These are phyloP conservation scores for Starmerella roubikii DNA, from an alignment of 805 yeast species.

Conservation along the genomic window DNA sequence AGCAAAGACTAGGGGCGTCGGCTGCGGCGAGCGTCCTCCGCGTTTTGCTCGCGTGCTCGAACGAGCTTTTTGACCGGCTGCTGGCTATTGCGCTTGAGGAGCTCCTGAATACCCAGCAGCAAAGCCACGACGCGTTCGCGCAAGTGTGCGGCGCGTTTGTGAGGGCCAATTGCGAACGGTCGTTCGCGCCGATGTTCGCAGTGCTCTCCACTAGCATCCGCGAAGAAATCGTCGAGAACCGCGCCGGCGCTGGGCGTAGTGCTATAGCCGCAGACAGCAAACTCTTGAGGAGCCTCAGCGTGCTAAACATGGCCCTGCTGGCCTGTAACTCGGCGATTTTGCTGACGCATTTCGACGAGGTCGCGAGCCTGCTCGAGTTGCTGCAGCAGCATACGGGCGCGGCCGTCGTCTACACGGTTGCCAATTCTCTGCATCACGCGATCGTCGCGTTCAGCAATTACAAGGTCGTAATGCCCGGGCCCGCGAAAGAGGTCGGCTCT, in stretches of 20 bases:
- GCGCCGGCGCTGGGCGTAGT: slow-evolving; percentile 62
- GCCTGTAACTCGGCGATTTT: slow-evolving; percentile 43
- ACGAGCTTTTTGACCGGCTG: slow-evolving; percentile 21
- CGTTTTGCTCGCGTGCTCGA: slow-evolving; percentile 18
- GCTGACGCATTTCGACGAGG: slow-evolving; percentile 32
- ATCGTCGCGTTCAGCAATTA: slow-evolving; percentile 41
- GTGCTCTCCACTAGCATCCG: slow-evolving; percentile 40
- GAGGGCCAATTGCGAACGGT: slow-evolving; percentile 42
- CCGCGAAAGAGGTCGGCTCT: background rate
- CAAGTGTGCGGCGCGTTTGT: slow-evolving; percentile 61
- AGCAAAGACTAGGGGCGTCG: slow-evolving; percentile 9
- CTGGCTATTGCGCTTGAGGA: slow-evolving; percentile 32
- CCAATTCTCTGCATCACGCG: slow-evolving; percentile 54
- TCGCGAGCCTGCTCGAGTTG: slow-evolving; percentile 34
- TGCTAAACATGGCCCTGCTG: slow-evolving; percentile 56
- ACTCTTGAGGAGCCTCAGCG: slow-evolving; percentile 54
- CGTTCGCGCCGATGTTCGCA: slow-evolving; percentile 34
- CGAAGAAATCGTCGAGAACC: slow-evolving; percentile 58
- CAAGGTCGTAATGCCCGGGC: slow-evolving; percentile 5
- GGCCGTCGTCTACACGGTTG: slow-evolving; percentile 47
- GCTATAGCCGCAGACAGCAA: slow-evolving; percentile 66
- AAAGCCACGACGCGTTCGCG: slow-evolving; percentile 51
- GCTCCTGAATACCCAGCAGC: slow-evolving; percentile 40
- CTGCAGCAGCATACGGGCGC: slow-evolving; percentile 41
- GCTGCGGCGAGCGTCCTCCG: slow-evolving; percentile 11